These are phyloP conservation scores for Eucalyptus erythrocorys DNA, from an alignment of 345 rosid genomes.

Conservation along the genomic window DNA sequence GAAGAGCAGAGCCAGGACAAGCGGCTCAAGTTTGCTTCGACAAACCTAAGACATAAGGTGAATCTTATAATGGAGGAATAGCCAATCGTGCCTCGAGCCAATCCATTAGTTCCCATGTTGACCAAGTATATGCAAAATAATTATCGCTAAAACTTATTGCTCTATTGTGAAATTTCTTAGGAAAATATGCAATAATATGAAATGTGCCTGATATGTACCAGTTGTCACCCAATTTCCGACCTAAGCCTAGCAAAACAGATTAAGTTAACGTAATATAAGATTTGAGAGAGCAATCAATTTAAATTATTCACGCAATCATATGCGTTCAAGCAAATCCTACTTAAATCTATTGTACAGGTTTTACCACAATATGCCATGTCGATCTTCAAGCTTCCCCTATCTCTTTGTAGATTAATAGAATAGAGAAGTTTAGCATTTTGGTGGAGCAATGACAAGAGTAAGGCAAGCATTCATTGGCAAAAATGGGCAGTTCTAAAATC, in stretches of 20 bases:
- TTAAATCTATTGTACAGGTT: no score
- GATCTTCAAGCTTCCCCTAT: no score
- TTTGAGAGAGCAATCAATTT: neutral
- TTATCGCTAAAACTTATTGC: neutral
- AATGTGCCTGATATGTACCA: neutral
- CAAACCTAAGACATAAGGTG: neutral
- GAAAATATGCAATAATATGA: neutral
- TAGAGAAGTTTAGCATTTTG: no score
- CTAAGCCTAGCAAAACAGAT: neutral
- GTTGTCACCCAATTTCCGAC: neutral
- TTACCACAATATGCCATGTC: no score
- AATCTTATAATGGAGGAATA: neutral
- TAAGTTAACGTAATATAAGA: neutral
- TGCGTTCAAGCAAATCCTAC: no score
- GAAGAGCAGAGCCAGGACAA: neutral
- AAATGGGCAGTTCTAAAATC: no score
- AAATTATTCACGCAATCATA: neutral
- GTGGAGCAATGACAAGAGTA: no score
- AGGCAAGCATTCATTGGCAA: no score
- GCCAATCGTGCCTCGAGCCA: neutral
- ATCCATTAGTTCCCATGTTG: neutral
- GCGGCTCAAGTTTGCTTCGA: neutral
- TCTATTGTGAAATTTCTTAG: neutral
- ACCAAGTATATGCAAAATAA: neutral
- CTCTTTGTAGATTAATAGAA: no score